Evolutionary conservation across 257 asterid species (phyloP), one percentile per base, ranked within the genome.

Genomic region (Nicotiana paniculata): DNA sequence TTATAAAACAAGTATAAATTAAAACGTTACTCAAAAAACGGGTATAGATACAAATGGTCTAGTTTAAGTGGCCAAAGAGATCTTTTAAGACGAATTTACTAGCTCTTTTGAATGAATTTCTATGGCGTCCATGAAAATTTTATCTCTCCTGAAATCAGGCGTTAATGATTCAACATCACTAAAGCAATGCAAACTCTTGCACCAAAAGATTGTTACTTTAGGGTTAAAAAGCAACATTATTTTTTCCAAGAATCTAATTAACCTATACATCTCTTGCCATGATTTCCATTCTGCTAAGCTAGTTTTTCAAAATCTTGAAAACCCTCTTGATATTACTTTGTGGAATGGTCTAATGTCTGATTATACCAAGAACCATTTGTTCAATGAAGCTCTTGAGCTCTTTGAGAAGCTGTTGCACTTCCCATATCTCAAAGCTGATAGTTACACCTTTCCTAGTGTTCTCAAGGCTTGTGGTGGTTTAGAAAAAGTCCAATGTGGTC

Each of bases 311-410:
- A 82, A 33, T 54, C 77, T 88, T 11, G 90, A 89, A 6, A 89
- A 79, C 83, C 93, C 93, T 53, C 86, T 85, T 77, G 97, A 90
- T 57, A 91, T 93, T 83, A 89, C 93, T 48, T 77, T 92, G 81
- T 92, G 96, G 98, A 93, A 93, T 53, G 92, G 93, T 3, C 86
- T 93, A 32, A 85, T 93, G 85, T 84, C 96, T 46, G 91, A 91
- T 16, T 92, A 88, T 77, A 77, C 96, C 9, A 91, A 90, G 88
- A 88, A 81, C 77, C 90, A 80, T 87, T 84, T 90, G 92, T 92
- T 86, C 78, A 58, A 51, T 43, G 93, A 92, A 80, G 95, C 91
- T 24, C 58, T 93, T 72, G 79, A 87, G 18, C 77, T 91, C 81
- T 93, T 86, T 72, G 86, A 79, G 15, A 85, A 57, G 80, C 74